These are phyloP conservation scores for Blastomyces silverae DNA, from an alignment of 2,329 filamentous ascomycete genomes.

Conservation along the genomic window DNA sequence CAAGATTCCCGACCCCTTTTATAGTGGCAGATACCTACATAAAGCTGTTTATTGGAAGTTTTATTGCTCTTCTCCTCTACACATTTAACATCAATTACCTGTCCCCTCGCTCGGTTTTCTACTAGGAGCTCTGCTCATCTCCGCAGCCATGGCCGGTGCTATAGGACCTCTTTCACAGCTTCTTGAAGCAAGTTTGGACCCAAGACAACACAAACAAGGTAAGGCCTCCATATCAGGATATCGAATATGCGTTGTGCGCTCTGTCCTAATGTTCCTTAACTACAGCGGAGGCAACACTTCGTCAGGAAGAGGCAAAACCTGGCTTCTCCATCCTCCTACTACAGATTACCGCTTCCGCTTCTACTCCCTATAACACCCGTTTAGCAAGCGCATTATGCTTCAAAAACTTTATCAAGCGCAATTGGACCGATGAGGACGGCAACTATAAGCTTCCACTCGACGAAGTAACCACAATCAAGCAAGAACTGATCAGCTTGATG, in stretches of 20 bases:
- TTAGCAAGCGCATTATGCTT: conserved; percentile 88
- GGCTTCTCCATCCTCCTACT: conserved; percentile 84
- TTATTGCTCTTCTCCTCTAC: neutral
- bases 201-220: conserved; percentile 84
- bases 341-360: conserved; percentile 75
- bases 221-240: conserved; percentile 25
- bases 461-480: conserved; percentile 87
- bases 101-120: conserved; percentile 15
- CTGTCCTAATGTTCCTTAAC: conserved; percentile 15
- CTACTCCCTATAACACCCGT: conserved; percentile 67
- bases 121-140: conserved; percentile 22
- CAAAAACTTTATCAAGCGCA: conserved; percentile 95
- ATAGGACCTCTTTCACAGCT: conserved; percentile 66
- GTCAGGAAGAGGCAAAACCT: conserved; percentile 70
- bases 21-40: neutral
- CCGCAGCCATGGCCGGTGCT: conserved; percentile 53
- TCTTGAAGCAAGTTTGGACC: conserved; percentile 85
- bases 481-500: conserved; percentile 93
- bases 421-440: conserved; percentile 94
- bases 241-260: conserved; percentile 9
- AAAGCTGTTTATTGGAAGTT: neutral
- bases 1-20: neutral
- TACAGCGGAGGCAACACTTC: conserved; percentile 73
- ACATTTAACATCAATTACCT: conserved; percentile 9
- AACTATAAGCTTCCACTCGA: conserved; percentile 77